Evolutionary conservation across 805 yeast genomes (phyloP).

Genomic region (Candida maesae): DNA sequence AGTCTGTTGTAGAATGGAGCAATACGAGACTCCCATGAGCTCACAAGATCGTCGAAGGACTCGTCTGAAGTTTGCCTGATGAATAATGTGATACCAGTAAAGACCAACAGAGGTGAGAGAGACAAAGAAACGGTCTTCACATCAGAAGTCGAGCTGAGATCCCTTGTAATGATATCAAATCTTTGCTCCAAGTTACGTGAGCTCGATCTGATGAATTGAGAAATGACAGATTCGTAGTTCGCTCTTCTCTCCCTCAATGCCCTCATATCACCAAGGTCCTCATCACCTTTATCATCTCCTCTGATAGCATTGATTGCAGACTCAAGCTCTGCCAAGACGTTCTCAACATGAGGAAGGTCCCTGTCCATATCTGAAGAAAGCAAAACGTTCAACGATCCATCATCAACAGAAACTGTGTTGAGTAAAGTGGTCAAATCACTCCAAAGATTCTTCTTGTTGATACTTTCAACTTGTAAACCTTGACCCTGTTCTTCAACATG

Average conservation of each 20-base stretch:
- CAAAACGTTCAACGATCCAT: constrained; percentile 46
- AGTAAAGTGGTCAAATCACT: constrained; percentile 66
- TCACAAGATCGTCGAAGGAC: constrained; percentile 42
- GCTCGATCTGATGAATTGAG: constrained; percentile 46
- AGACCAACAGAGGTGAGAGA: constrained; percentile 39
- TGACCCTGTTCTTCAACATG: constrained; percentile 71
- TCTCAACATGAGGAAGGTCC: constrained; percentile 49
- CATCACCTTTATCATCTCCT: constrained; percentile 39
- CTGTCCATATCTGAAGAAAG: constrained; percentile 45
- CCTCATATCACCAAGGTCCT: constrained; percentile 55
- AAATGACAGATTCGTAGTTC: constrained; percentile 54
- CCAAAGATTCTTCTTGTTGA: constrained; percentile 74
- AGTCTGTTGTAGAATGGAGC: constrained; percentile 33
- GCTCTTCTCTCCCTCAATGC: constrained; percentile 66
- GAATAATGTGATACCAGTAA: constrained; percentile 50
- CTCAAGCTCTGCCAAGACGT: constrained; percentile 50
- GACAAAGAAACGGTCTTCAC: constrained; percentile 6
- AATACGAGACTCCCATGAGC: constrained; percentile 36
- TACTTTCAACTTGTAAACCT: constrained; percentile 79
- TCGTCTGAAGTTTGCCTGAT: constrained; percentile 52
- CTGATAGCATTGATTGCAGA: constrained; percentile 63
- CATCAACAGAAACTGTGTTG: constrained; percentile 65
- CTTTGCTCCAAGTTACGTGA: constrained; percentile 39
- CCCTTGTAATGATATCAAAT: constrained; percentile 35
- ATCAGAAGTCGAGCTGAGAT: constrained; percentile 21